Evolutionary conservation across 768 basidiomycete genomes (phyloP), one percentile per base, ranked within the genome.

Genomic region (Erythrobasidium yunnanense): DNA sequence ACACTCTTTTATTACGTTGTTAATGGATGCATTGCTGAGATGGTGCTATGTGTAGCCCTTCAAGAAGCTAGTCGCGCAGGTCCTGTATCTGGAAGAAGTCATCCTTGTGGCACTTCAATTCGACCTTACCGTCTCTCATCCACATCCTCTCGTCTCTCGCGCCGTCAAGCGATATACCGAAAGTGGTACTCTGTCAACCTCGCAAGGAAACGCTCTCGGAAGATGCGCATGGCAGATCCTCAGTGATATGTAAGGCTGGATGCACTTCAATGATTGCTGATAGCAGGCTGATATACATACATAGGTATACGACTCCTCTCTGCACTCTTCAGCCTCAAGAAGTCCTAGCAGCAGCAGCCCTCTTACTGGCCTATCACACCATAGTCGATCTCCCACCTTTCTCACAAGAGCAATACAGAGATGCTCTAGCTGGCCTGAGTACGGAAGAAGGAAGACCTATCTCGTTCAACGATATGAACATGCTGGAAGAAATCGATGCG

Each of bases 51-150:
- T 11, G 50, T 49, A 63, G 60, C 42, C 46, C 47, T 63, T 63
- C 30, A 49, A 33, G 20, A 49, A 23, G 52, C 60, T 63, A 4
- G 60, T 63, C 13, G 32, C 32, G 18, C 60, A 63, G 49, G 60
- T 63, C 27, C 47, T 63, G 3, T 63, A 51, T 49, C 22, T 63
- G 27, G 60, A 63, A 51, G 60, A 63, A 38, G 60, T 63, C 29
- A 33, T 63, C 23, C 60, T 63, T 13, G 49, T 63, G 18, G 33
- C 45, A 6, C 60, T 63, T 5, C 60, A 63, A 38, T 63, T 63
- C 60, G 60, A 63, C 23, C 45, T 63, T 13, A 63, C 60, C 4
- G 49, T 63, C 4, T n/a, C 20, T 2, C 60, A 63, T 29, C 60
- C 60, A 13, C 49, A 63, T 23, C 60, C 60, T 15, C 8, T 63